Conservation (phyloP, 1,139 yeast genomes). For the Protomyces gravidus region DNA sequence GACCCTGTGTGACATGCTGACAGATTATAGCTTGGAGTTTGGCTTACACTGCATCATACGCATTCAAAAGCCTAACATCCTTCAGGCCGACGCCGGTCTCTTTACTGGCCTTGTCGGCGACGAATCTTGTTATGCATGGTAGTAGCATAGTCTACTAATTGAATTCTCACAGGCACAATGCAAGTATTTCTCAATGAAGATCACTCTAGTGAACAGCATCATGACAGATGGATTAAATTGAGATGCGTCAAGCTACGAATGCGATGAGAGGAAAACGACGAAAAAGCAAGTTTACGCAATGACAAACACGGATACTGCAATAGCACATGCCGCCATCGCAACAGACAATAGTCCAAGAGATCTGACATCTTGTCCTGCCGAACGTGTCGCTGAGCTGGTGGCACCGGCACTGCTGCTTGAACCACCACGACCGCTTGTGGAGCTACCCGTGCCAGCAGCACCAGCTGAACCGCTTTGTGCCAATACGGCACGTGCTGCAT, state of each 20-base stretch:
- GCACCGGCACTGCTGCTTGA: background rate
- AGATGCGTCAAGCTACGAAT: too few relatives aligned
- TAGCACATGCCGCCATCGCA: background rate
- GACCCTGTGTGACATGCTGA: background rate
- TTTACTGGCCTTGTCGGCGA: background rate
- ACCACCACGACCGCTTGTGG: background rate
- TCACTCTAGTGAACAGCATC: too few relatives aligned
- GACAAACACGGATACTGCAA: background rate
- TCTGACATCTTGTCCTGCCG: background rate
- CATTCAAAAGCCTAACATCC: background rate
- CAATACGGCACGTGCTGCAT: conserved; percentile 3
- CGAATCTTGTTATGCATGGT: background rate
- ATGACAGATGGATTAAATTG: too few relatives aligned
- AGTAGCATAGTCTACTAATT: too few relatives aligned
- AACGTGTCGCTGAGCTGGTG: background rate
- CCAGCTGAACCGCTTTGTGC: background rate
- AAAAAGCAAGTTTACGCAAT: background rate
- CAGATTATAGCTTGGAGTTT: background rate
- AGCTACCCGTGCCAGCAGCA: too few relatives aligned
- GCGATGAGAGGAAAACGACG: too few relatives aligned
- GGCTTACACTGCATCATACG: background rate
- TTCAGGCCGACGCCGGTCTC: background rate
- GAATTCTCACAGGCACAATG: too few relatives aligned
- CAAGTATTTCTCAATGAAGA: too few relatives aligned
- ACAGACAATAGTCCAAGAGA: background rate